Evolutionary conservation across 768 basidiomycete species (phyloP).

Genomic region (Butyriboletus loyo): DNA sequence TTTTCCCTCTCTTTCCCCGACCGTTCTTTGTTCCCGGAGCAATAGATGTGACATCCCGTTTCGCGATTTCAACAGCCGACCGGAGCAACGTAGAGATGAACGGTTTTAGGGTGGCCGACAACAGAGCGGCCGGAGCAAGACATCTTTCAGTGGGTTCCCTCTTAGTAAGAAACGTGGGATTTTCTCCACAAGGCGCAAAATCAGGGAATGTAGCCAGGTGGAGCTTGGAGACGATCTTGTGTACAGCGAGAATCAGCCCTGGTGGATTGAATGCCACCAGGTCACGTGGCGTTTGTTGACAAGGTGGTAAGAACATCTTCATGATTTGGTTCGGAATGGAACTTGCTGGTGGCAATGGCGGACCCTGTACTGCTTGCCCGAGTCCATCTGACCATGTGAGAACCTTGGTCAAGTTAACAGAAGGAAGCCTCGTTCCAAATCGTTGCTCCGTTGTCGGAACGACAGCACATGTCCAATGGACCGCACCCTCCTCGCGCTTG

Average conservation of each 20-base stretch:
- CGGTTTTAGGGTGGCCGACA: slow-evolving; percentile 32
- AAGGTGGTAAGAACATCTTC: slow-evolving; percentile 6
- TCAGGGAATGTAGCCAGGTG: slow-evolving; percentile 21
- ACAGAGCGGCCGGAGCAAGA: slow-evolving; percentile 38
- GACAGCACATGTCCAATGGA: slow-evolving; percentile 23
- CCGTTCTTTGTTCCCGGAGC: slow-evolving; percentile 14
- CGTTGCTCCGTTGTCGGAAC: slow-evolving; percentile 22
- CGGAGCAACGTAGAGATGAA: slow-evolving; percentile 35
- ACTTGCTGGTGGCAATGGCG: slow-evolving; percentile 1
- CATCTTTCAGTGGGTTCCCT: slow-evolving; percentile 19
- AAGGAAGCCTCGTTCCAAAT: slow-evolving; percentile 18
- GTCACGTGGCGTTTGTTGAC: slow-evolving; percentile 23
- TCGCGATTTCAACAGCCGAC: slow-evolving; percentile 32
- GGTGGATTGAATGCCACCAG: slow-evolving; percentile 21
- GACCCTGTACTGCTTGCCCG: slow-evolving; percentile 11
- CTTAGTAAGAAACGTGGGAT: slow-evolving; percentile 6
- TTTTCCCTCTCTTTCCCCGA: slow-evolving; percentile 24
- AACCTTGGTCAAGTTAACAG: slow-evolving; percentile 15
- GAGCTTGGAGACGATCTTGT: slow-evolving; percentile 18
- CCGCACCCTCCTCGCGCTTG: slow-evolving; percentile 18
- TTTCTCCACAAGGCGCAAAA: slow-evolving; percentile 5
- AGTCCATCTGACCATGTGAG: slow-evolving; percentile 17
- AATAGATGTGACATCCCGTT: slow-evolving; percentile 29
- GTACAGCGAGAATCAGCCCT: slow-evolving; percentile 30
- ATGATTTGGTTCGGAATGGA: background rate